A percentile compares a stretch with the other conserved stretches of the same genome.
Evolutionary conservation across 2,329 filamentous ascomycete species (phyloP).

Genomic region (Cordyceps militaris): DNA sequence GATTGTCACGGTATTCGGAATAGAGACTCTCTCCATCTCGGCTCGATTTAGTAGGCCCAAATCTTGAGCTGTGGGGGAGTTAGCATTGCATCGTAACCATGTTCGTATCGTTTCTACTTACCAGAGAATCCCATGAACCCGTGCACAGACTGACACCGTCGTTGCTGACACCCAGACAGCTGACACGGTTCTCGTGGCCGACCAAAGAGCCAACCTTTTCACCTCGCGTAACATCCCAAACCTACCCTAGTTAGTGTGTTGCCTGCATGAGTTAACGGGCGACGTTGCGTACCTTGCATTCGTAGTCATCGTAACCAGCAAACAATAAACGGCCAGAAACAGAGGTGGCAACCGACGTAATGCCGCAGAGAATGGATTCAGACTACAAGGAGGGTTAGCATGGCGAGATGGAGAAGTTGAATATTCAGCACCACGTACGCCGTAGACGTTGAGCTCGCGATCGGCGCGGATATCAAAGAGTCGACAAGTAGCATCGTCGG

Average conservation of each 20-base stretch:
- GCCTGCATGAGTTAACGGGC: background rate
- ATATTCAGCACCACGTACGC: constrained; percentile 42
- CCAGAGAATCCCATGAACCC: constrained; percentile 97
- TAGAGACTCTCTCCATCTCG: constrained; percentile 19
- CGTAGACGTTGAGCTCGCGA: constrained; percentile 64
- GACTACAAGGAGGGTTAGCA: constrained; percentile 51
- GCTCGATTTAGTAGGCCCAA: constrained; percentile 63
- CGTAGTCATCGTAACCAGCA: constrained; percentile 96
- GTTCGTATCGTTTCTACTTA: constrained; percentile 54
- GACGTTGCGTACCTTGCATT: constrained; percentile 78
- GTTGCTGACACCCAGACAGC: constrained; percentile 97
- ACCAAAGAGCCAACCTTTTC: constrained; percentile 96
- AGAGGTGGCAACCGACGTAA: constrained; percentile 96
- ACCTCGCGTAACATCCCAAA: constrained; percentile 94
- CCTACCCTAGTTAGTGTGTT: constrained; percentile 45
- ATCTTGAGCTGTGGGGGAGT: constrained; percentile 63
- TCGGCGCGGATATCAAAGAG: constrained; percentile 97
- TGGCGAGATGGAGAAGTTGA: background rate
- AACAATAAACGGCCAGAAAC: constrained; percentile 93
- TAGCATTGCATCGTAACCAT: constrained; percentile 19
- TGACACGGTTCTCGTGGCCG: constrained; percentile 97
- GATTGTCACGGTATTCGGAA: constrained; percentile 23
- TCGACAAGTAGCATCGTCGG: constrained; percentile 93
- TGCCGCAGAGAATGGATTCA: constrained; percentile 93
- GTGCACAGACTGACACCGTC: constrained; percentile 99